Base-by-base conservation (phyloP, 305 asterid genomes). In the Solanum hybrid region DNA sequence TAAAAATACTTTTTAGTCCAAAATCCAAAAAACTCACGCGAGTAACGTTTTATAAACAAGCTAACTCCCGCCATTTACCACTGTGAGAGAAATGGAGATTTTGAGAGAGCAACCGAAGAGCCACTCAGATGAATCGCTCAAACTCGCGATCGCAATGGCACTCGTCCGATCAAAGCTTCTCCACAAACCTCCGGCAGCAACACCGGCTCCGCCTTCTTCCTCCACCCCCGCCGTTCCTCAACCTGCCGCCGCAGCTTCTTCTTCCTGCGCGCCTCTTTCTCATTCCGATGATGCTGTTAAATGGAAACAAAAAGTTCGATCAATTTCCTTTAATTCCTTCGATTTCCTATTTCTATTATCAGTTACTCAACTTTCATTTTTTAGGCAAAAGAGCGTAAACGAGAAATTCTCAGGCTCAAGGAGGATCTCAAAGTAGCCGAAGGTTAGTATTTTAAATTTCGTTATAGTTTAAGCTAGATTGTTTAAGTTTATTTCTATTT, bases 331-430 rank as follows among this genome's bases (percentile, higher is more conserved):
- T 2, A 13, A 27, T n/a, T 70, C 34, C 72, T 90, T 32, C 77
- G 10, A 26, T 26, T 36, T 31, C 4, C 8, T 36, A 79, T 79
- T 36, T 79, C 22, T 79, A 24, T 79, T 41, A 73, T 88, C 34
- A 32, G 10, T 70, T 79, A 38, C 34, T 90, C 34, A 75, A 26
- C 79, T 45, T 13, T 29, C 27, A 39, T 20, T 37, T 78, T 57
- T 51, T 89, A 97, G 99, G 98, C 99, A 57, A 97, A 95, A 90
- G 95, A 95, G 92, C 95, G 98, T 79, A 95, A 97, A 91, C 93
- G 90, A 88, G 98, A 97, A 89, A 97, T 97, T 92, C 88, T 94
- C 45, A 95, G 94, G 90, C 98, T 97, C 31, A 95, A 92, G 92
- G 98, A 97, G 72, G 98, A 96, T 83, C 95, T 97, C 92, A 96